Evolutionary conservation across 768 basidiomycete genomes (phyloP).

Genomic region (Exidia glandulosa): DNA sequence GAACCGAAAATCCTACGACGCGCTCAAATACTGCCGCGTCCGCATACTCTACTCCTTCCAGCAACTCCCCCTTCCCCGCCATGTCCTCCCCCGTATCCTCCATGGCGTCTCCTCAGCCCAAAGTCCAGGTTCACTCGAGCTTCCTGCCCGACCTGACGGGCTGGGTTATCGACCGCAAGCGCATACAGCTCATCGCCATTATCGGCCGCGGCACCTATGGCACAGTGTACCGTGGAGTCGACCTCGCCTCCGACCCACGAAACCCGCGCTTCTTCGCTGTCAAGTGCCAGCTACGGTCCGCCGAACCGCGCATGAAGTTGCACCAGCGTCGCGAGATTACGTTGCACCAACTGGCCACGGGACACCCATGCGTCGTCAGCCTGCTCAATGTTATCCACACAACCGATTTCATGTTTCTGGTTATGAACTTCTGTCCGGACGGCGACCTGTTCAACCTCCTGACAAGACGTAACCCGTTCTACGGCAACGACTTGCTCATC

Average conservation of each 20-base stretch:
- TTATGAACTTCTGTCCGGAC: conserved; percentile 88
- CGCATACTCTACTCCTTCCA: too few relatives aligned
- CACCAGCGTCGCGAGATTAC: conserved; percentile 61
- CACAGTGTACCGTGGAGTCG: conserved; percentile 83
- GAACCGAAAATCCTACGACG: background rate
- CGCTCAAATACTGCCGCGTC: background rate
- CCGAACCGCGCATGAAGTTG: conserved; percentile 7
- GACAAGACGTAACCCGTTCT: conserved; percentile 27
- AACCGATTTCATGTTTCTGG: conserved; percentile 51
- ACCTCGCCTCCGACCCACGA: conserved; percentile 33
- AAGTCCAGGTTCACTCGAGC: background rate
- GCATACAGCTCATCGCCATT: conserved; percentile 73
- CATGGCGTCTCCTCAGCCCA: background rate
- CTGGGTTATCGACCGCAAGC: conserved; percentile 69
- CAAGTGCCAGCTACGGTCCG: conserved; percentile 69
- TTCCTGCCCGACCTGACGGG: conserved; percentile 33
- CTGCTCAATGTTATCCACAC: conserved; percentile 56
- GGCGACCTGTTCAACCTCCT: conserved; percentile 44
- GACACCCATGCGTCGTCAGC: conserved; percentile 55
- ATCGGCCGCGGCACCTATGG: conserved; percentile 94
- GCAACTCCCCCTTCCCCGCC: background rate
- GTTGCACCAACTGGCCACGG: conserved; percentile 45
- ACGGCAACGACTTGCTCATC: conserved; percentile 73
- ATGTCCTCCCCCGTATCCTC: background rate
- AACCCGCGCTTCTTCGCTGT: conserved; percentile 61